phyloP scores from a whole-genome alignment of 2,329 filamentous ascomycete genomes.

The Colletotrichum gigasporum region DNA sequence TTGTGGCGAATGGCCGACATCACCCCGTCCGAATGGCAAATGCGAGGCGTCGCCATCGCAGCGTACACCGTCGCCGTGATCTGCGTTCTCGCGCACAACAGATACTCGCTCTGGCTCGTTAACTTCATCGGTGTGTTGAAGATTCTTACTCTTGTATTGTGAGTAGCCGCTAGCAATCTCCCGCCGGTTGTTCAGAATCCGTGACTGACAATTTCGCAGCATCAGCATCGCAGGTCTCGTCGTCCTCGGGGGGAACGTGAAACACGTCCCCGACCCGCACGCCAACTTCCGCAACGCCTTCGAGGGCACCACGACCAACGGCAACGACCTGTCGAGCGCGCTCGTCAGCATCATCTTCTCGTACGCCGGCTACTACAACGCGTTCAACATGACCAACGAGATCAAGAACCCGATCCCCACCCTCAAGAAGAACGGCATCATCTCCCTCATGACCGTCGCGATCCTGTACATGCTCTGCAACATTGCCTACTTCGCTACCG shows the following conservation, averaged over 20 bases:
- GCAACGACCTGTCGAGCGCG: constrained; percentile 52
- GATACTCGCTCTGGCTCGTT: constrained; percentile 63
- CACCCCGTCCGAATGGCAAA: constrained; percentile 66
- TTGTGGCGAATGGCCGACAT: constrained; percentile 65
- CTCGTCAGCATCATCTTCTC: constrained; percentile 68
- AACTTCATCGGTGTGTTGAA: constrained; percentile 69
- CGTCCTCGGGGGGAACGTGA: constrained; percentile 56
- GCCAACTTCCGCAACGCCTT: constrained; percentile 49
- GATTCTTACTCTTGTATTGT: constrained; percentile 68
- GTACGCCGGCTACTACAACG: constrained; percentile 66
- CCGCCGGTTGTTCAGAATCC: not conserved
- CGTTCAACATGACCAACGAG: constrained; percentile 71
- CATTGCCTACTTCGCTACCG: constrained; percentile 66
- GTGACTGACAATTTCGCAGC: constrained; percentile 12
- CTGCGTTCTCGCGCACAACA: constrained; percentile 63
- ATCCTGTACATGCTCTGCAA: constrained; percentile 68
- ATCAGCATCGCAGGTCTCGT: constrained; percentile 70
- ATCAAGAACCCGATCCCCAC: constrained; percentile 68
- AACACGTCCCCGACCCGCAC: constrained; percentile 41
- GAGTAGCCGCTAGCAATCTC: not conserved
- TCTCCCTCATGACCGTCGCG: constrained; percentile 61
- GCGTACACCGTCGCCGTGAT: constrained; percentile 68
- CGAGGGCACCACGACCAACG: constrained; percentile 44
- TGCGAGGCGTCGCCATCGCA: constrained; percentile 73
- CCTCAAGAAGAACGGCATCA: constrained; percentile 58